Conservation (phyloP, 345 rosid genomes). For the Pseudoturritis turrita region DNA sequence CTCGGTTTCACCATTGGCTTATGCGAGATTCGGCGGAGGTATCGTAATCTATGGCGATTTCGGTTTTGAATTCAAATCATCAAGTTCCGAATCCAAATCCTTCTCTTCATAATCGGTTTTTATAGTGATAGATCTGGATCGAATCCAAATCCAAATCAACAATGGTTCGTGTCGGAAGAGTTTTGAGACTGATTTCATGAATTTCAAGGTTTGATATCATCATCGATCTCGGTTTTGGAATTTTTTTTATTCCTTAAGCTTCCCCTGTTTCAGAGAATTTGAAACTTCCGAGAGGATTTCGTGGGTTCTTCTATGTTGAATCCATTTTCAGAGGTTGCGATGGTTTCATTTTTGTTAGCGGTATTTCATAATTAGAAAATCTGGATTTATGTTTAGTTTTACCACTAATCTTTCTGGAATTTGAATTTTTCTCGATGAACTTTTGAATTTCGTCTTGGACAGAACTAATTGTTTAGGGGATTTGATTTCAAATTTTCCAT, state of each 20-base stretch:
- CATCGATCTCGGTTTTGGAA: neutral
- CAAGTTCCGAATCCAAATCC: neutral
- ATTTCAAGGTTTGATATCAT: conserved; percentile 44
- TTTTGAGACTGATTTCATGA: conserved; percentile 5
- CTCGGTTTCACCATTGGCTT: no score
- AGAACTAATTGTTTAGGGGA: neutral
- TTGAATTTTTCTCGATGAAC: no score
- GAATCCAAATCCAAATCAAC: neutral
- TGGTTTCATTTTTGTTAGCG: neutral
- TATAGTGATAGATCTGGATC: neutral
- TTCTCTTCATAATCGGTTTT: neutral
- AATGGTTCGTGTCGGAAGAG: conserved; percentile 30
- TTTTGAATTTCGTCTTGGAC: no score
- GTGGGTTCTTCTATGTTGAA: neutral
- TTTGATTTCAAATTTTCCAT: neutral
- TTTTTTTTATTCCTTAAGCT: neutral
- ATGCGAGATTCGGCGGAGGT: no score
- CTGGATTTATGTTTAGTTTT: no score
- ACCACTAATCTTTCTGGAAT: no score
- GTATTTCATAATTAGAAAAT: no score
- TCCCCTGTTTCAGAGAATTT: neutral
- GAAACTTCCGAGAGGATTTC: neutral
- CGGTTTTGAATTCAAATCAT: no score
- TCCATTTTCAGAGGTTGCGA: no score
- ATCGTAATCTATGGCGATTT: neutral